Conservation (phyloP, 2,329 filamentous ascomycete genomes). For the Penicillium freii region DNA sequence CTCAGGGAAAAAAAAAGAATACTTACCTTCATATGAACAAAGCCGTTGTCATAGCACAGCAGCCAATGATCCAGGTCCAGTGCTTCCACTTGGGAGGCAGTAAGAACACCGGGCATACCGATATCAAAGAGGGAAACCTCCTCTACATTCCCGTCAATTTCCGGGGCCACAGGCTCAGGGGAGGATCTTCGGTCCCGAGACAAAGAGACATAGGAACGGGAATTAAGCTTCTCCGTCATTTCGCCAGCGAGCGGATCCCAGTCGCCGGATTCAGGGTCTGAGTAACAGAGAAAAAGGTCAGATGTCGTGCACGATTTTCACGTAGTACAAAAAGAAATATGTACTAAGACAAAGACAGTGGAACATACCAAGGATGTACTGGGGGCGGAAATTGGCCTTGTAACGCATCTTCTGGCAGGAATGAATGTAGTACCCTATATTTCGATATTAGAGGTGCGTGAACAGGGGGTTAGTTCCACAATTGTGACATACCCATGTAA, state of each 20-base stretch:
- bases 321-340: not conserved
- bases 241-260: constrained; percentile 48
- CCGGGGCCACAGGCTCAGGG: constrained; percentile 4
- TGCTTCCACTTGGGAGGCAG: constrained; percentile 41
- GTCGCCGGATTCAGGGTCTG: constrained; percentile 47
- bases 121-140: constrained; percentile 47
- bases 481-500: constrained; percentile 57
- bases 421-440: constrained; percentile 61
- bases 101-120: constrained; percentile 48
- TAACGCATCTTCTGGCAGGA: constrained; percentile 54
- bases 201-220: constrained; percentile 46
- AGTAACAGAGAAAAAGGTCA: not conserved
- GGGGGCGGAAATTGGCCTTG: constrained; percentile 48
- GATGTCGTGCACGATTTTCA: not conserved
- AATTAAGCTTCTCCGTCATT: constrained; percentile 42
- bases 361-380: constrained; percentile 48
- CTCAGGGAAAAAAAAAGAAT: not conserved
- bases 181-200: constrained; percentile 36
- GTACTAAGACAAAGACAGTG: not conserved
- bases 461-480: not conserved
- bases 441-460: not conserved
- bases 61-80: constrained; percentile 47
- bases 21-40: constrained; percentile 46
- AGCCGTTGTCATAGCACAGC: constrained; percentile 40
- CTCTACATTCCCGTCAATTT: constrained; percentile 28